Conservation (phyloP, 148 eudicot genomes). For the Vaccinium darrowii region DNA sequence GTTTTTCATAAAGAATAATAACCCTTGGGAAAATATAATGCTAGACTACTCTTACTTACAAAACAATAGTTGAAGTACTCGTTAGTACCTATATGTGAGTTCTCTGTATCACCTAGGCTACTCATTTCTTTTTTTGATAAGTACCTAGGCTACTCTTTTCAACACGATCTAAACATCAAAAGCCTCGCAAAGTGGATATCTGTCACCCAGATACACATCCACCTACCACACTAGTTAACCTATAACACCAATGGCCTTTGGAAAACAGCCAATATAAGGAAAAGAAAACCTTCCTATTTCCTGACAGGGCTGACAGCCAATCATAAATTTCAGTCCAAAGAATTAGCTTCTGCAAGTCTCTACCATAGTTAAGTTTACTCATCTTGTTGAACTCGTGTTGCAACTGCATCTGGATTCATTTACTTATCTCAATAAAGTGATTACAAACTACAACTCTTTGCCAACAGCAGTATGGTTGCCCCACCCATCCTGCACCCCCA, state of each 20-base stretch:
- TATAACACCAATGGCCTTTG: not conserved
- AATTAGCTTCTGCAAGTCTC: not conserved
- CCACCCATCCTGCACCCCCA: no score
- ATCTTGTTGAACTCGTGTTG: not conserved
- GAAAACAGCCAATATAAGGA: not conserved
- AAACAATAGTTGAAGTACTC: not conserved
- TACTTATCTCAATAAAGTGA: no score
- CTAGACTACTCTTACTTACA: not conserved
- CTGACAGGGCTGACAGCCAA: not conserved
- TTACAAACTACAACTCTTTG: no score
- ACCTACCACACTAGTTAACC: not conserved
- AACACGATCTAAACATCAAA: not conserved
- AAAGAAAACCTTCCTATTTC: not conserved
- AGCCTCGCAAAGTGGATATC: not conserved
- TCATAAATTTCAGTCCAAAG: not conserved
- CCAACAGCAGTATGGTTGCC: no score
- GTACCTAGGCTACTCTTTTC: not conserved
- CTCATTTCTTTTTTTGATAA: not conserved
- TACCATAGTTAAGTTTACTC: not conserved
- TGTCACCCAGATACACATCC: not conserved
- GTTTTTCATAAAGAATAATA: slow-evolving; percentile 29
- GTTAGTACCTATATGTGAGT: not conserved
- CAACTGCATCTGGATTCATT: no score
- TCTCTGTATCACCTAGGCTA: not conserved
- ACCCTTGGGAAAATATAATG: slow-evolving; percentile 6